phyloP scores from a whole-genome alignment of 2,329 filamentous ascomycete genomes.

The Metarhizium brunneum region DNA sequence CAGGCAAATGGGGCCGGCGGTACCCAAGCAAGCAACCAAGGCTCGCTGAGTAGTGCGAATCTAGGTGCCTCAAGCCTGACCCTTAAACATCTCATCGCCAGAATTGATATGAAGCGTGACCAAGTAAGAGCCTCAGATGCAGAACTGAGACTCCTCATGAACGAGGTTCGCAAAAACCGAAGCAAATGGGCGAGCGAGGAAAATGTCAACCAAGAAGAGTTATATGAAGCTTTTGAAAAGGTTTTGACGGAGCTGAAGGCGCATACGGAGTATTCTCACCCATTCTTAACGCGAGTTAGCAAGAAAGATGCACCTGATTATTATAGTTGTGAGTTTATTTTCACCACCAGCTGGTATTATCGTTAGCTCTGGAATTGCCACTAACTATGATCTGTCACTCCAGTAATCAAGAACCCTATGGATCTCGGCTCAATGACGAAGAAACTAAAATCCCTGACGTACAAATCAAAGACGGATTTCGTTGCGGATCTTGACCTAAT shows the following conservation, averaged over 20 bases:
- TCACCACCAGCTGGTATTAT: not conserved
- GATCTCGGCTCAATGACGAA: slow-evolving; percentile 97
- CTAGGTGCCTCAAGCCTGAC: slow-evolving; percentile 92
- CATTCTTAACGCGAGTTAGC: slow-evolving; percentile 88
- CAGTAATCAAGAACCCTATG: slow-evolving; percentile 94
- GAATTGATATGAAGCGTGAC: slow-evolving; percentile 87
- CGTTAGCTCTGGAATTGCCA: not conserved
- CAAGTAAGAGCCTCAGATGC: slow-evolving; percentile 87
- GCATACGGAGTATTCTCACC: slow-evolving; percentile 94
- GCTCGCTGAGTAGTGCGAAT: slow-evolving; percentile 86
- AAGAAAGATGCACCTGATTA: slow-evolving; percentile 97
- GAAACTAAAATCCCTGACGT: slow-evolving; percentile 73
- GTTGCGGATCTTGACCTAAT: slow-evolving; percentile 89
- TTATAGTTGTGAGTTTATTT: slow-evolving; percentile 62
- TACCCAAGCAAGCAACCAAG: slow-evolving; percentile 58
- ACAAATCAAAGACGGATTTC: slow-evolving; percentile 89
- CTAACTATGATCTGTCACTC: slow-evolving; percentile 13
- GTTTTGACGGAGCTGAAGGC: slow-evolving; percentile 95
- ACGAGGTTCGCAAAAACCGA: slow-evolving; percentile 92
- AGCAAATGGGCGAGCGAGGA: slow-evolving; percentile 99
- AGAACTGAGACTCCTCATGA: slow-evolving; percentile 85
- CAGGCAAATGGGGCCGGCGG: slow-evolving; percentile 37
- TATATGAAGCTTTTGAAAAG: slow-evolving; percentile 95
- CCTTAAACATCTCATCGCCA: slow-evolving; percentile 90
- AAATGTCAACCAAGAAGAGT: slow-evolving; percentile 91